These are phyloP conservation scores for Aspergillus tamarii DNA, from an alignment of 2,329 filamentous ascomycete species.

Conservation along the genomic window DNA sequence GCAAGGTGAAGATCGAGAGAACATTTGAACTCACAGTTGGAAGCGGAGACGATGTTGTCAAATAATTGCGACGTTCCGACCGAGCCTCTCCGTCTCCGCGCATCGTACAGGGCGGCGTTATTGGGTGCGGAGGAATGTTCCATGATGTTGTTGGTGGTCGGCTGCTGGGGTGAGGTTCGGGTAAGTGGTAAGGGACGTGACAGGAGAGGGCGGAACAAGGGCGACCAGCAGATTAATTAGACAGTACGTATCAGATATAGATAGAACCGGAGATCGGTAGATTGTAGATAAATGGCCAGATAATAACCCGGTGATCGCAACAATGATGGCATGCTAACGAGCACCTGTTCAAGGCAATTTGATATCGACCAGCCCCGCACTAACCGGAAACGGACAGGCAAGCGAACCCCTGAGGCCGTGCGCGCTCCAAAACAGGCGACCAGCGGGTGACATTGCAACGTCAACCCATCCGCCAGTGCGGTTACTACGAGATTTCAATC, in stretches of 20 bases:
- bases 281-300: background rate
- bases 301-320: background rate
- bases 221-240: conserved; percentile 5
- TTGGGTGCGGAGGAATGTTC: conserved; percentile 42
- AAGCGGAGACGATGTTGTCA: conserved; percentile 93
- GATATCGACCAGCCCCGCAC: conserved; percentile 49
- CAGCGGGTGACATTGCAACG: conserved; percentile 46
- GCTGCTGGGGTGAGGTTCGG: background rate
- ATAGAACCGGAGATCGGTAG: background rate
- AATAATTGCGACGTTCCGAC: conserved; percentile 69
- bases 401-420: conserved; percentile 50
- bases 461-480: conserved; percentile 47
- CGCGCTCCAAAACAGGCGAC: conserved; percentile 46
- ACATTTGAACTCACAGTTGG: conserved; percentile 76
- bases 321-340: conserved; percentile 16
- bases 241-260: no score
- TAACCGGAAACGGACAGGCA: conserved; percentile 43
- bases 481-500: conserved; percentile 35
- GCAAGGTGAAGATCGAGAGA: background rate
- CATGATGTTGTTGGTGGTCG: conserved; percentile 27
- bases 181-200: conserved; percentile 3
- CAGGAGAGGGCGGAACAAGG: background rate
- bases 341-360: conserved; percentile 34
- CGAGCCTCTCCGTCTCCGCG: conserved; percentile 46
- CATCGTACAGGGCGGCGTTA: conserved; percentile 49